phyloP scores from a whole-genome alignment of 2,329 filamentous ascomycete genomes.

The Botrytis pseudocinerea region DNA sequence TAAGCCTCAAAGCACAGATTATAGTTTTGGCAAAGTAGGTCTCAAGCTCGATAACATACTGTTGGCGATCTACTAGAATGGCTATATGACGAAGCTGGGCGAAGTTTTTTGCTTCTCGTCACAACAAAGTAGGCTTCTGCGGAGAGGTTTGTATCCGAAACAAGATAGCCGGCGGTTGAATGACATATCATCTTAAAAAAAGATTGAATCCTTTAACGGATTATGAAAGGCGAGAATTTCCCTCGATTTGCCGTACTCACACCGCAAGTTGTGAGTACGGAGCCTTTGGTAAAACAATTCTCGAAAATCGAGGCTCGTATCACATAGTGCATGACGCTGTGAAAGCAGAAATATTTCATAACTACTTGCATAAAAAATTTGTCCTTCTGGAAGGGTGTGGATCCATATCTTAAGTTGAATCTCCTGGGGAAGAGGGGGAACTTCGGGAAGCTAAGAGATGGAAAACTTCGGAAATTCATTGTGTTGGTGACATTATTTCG shows the following conservation, averaged over 20 bases:
- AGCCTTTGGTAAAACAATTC: background rate
- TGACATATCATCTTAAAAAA: background rate
- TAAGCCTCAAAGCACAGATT: background rate
- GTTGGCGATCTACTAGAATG: background rate
- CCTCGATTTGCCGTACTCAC: background rate
- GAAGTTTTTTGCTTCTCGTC: background rate
- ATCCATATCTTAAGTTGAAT: background rate
- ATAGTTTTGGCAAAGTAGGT: no score
- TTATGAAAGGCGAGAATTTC: background rate
- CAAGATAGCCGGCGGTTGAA: fast-evolving
- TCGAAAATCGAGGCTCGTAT: background rate
- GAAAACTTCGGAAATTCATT: fast-evolving
- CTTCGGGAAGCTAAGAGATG: background rate
- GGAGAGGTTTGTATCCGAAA: background rate
- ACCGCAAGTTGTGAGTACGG: background rate
- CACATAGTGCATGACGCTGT: background rate
- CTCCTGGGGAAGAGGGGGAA: background rate
- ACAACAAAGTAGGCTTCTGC: background rate
- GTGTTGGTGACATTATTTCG: background rate
- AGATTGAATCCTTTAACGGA: background rate
- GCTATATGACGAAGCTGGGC: background rate
- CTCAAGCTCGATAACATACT: no score
- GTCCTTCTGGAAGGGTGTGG: background rate
- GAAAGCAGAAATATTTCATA: background rate
- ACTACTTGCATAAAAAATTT: background rate